A percentile compares a stretch with the other conserved stretches of the same genome.
phyloP scores from a whole-genome alignment of 371 early-diverging fungal species.

The Syncephalastrum racemosum region DNA sequence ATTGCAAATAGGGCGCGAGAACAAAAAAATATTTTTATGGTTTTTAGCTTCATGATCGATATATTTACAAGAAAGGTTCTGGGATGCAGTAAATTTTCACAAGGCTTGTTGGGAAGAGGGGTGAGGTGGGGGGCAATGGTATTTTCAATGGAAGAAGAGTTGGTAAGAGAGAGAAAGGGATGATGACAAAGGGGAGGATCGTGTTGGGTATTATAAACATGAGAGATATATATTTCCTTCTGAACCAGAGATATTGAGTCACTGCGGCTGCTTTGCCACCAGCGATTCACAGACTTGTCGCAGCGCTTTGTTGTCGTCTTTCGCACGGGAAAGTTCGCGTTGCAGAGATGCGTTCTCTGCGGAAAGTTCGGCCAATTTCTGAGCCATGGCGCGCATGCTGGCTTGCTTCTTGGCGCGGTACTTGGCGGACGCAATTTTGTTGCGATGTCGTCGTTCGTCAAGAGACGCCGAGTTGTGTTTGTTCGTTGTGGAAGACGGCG shows the following conservation, averaged over 20 bases:
- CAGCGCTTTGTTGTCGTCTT: slow-evolving; percentile 39
- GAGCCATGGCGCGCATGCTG: slow-evolving; percentile 43
- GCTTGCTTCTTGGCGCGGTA: slow-evolving; percentile 54
- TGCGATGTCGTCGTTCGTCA: slow-evolving; percentile 46
- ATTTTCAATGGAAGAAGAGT: no score
- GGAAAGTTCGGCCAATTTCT: slow-evolving; percentile 30
- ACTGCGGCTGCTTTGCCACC: slow-evolving; percentile 8
- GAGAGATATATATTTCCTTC: neutral
- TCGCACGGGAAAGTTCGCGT: slow-evolving; percentile 33
- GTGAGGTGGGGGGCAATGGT: no score
- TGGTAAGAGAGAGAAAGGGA: no score
- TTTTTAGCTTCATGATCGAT: slow-evolving; percentile 20
- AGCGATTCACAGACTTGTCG: slow-evolving; percentile 30
- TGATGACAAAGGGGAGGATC: no score
- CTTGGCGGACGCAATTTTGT: slow-evolving; percentile 55
- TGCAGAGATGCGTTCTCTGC: slow-evolving; percentile 37
- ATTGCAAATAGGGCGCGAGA: no score
- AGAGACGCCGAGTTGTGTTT: slow-evolving; percentile 13
- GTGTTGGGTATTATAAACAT: no score
- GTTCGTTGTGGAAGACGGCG: no score
- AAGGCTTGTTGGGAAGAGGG: no score
- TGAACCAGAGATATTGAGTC: neutral
- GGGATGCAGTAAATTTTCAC: no score
- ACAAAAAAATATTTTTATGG: slow-evolving; percentile 23
- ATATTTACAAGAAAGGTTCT: slow-evolving; percentile 39